Evolutionary conservation across 2,329 filamentous ascomycete species (phyloP).

Genomic region (Metarhizium humberi): DNA sequence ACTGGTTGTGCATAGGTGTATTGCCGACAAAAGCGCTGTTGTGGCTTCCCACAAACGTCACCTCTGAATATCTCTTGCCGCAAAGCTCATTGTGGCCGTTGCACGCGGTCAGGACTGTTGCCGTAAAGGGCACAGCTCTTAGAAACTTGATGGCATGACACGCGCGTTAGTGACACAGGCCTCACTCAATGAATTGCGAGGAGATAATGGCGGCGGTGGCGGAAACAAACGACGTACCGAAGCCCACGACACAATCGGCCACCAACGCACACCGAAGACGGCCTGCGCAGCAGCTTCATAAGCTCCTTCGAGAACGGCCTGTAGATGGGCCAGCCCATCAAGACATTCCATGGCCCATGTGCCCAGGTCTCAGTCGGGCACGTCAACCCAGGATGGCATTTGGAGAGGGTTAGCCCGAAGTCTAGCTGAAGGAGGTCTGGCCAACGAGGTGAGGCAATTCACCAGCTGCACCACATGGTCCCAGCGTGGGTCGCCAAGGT

Average conservation of each 20-base stretch:
- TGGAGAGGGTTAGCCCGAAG: not conserved
- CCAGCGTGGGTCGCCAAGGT: too few relatives aligned
- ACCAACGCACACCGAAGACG: conserved; percentile 1
- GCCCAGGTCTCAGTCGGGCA: conserved; percentile 1
- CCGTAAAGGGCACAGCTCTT: conserved; percentile 10
- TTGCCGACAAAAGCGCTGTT: conserved; percentile 55
- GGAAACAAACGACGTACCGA: not conserved
- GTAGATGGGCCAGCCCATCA: conserved; percentile 7
- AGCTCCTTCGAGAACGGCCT: not conserved
- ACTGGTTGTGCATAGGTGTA: conserved; percentile 48
- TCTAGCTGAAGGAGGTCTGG: not conserved
- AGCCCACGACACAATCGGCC: conserved; percentile 2
- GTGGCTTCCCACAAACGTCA: conserved; percentile 56
- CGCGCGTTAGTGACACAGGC: not conserved
- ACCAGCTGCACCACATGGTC: too few relatives aligned
- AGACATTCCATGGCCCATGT: conserved; percentile 8
- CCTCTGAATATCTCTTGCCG: conserved; percentile 45
- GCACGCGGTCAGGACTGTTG: conserved; percentile 29
- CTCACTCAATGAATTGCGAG: not conserved
- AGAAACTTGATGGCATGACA: conserved; percentile 9
- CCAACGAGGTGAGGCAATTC: not conserved
- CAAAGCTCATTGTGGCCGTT: conserved; percentile 51
- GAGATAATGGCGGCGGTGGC: not conserved
- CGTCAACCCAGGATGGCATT: not conserved
- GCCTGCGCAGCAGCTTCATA: not conserved